Percentiles rank a stretch among this genome's conserved stretches.
phyloP scores from a whole-genome alignment of 441 rosid species.

The Adansonia grandidieri region DNA sequence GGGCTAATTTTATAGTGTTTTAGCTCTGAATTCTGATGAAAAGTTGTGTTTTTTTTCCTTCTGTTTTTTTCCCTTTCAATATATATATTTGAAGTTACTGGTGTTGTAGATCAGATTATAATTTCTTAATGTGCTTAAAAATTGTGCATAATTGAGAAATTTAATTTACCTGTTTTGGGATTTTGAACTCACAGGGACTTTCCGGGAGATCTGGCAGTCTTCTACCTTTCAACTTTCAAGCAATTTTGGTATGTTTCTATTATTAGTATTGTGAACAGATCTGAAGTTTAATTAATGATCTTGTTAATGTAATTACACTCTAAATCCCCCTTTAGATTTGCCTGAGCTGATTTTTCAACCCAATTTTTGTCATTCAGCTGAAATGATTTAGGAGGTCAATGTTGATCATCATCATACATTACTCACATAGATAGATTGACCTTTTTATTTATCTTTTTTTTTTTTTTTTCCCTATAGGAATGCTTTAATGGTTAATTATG shows the following conservation, averaged over 20 bases:
- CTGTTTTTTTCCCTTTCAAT: not conserved
- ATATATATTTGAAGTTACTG: not conserved
- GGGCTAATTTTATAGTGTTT: not conserved
- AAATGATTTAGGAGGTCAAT: not conserved
- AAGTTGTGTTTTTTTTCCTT: not conserved
- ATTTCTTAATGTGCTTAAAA: not conserved
- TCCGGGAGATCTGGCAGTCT: not conserved
- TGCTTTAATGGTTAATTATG: not conserved
- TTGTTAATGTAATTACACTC: not conserved
- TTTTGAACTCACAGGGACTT: not conserved
- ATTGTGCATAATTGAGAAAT: not conserved
- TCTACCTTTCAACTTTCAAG: constrained; percentile 11
- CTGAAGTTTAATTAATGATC: not conserved
- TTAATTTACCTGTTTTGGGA: not conserved
- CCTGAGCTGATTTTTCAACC: not conserved
- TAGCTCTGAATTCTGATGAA: not conserved
- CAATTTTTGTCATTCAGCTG: not conserved
- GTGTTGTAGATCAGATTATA: not conserved
- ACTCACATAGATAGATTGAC: not conserved
- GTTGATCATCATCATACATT: not conserved
- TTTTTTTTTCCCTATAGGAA: not conserved
- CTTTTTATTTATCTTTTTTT: not conserved
- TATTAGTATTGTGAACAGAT: not conserved
- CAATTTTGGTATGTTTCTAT: constrained; percentile 1
- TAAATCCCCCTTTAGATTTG: not conserved